Evolutionary conservation across 2,329 filamentous ascomycete genomes (phyloP), one percentile per base, ranked within the genome.

Genomic region (Exserohilum rostratum): DNA sequence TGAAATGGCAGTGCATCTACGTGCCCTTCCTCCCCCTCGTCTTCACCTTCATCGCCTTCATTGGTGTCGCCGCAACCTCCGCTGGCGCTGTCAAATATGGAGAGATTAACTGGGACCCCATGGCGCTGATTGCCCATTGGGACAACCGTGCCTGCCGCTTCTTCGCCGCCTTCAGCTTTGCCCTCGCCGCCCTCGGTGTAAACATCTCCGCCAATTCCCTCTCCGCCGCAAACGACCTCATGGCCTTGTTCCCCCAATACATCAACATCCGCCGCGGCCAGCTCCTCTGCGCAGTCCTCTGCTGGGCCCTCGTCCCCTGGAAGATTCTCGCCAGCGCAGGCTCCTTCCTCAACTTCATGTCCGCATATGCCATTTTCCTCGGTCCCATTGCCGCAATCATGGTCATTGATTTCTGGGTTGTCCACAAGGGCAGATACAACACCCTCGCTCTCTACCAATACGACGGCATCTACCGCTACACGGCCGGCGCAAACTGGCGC

Each of bases 311-410:
- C 1, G 77, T 78, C 0, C 79, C 78, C 0, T 80, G 79, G 79
- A 77, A 79, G 66, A 80, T 80, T 46, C 67, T 80, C 5, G 72
- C 67, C 29, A 74, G 70, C 31, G 78, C 78, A 3, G 67, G 71
- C 10, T 73, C 64, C 12, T 79, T 80, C 42, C 62, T 80, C 3
- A 80, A 82, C 38, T 90, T 90, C 73, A 87, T 90, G 82, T 79
- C 82, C 38, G 87, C 86, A 0, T 86, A 88, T 68, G 82, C 83
- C 1, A 80, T 89, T 34, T 89, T 90, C 72, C 76, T 89, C 0
- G 86, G 84, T 0, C 86, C 86, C 0, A 85, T 89, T 53, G 83
- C 84, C 0, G 81, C 81, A 0, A 84, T 88, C 58, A 82, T 87
- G 74, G 76, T 81, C 0, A 79, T 79, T 11, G 86, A 88, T 60